phyloP scores from a whole-genome alignment of 345 rosid genomes.

The Gossypium raimondii region DNA sequence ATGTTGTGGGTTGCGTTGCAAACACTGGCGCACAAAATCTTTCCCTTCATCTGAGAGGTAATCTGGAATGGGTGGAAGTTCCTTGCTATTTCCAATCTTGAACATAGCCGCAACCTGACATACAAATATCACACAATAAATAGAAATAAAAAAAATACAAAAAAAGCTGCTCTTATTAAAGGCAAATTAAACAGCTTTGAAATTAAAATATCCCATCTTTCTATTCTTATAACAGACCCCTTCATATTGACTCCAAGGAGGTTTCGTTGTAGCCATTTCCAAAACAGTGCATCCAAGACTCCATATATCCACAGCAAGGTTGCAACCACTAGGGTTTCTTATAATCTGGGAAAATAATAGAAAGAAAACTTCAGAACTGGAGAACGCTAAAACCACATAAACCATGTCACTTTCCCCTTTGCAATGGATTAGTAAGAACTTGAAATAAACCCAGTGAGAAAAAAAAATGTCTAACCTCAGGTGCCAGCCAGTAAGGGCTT shows the following conservation, averaged over 20 bases:
- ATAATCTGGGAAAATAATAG: conserved; percentile 45
- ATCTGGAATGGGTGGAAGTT: conserved; percentile 71
- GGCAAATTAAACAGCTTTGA: not conserved
- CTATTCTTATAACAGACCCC: conserved; percentile 50
- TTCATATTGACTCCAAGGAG: conserved; percentile 82
- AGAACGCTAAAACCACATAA: conserved; percentile 1
- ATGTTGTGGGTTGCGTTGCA: conserved; percentile 53
- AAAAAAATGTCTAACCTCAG: conserved; percentile 47
- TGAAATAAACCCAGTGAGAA: conserved; percentile 8
- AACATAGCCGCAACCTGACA: conserved; percentile 64
- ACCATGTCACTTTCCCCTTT: not conserved
- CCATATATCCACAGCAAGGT: conserved; percentile 81
- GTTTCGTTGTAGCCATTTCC: conserved; percentile 84
- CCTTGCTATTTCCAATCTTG: conserved; percentile 76
- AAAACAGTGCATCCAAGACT: conserved; percentile 83
- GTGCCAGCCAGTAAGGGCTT: conserved; percentile 90
- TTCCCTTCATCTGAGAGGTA: conserved; percentile 61
- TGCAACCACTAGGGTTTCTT: conserved; percentile 54
- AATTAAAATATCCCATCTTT: conserved; percentile 6
- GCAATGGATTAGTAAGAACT: not conserved
- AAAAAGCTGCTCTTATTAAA: not conserved
- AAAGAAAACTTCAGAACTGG: not conserved
- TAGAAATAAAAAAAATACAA: not conserved
- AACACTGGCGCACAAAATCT: conserved; percentile 56
- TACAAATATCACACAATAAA: conserved; percentile 3